These are phyloP conservation scores for Hysterium pulicare DNA, from an alignment of 2,329 filamentous ascomycete species.

Conservation along the genomic window DNA sequence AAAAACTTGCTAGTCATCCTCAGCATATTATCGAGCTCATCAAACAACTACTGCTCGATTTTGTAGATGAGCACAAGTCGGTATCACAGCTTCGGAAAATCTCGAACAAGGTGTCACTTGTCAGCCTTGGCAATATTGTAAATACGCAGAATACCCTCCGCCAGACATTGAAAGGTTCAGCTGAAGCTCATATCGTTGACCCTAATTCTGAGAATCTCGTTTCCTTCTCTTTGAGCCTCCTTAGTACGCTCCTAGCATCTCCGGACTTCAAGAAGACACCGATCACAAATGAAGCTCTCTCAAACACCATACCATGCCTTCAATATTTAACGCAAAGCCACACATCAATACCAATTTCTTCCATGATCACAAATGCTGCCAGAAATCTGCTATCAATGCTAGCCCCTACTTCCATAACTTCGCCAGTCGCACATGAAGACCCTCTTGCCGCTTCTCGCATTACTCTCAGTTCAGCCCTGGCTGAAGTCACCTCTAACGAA, in stretches of 20 bases:
- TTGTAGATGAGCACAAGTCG: slow-evolving; percentile 41
- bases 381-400: slow-evolving; percentile 49
- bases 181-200: slow-evolving; percentile 6
- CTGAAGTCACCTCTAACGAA: slow-evolving; percentile 30
- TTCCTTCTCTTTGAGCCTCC: slow-evolving; percentile 40
- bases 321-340: slow-evolving; percentile 20
- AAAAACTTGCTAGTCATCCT: slow-evolving; percentile 62
- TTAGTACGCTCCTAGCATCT: slow-evolving; percentile 35
- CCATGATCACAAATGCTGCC: slow-evolving; percentile 23
- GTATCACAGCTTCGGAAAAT: slow-evolving; percentile 37
- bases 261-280: slow-evolving; percentile 31
- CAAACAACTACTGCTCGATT: slow-evolving; percentile 53
- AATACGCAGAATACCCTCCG: slow-evolving; percentile 8
- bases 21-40: slow-evolving; percentile 64
- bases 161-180: neutral
- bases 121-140: slow-evolving; percentile 25
- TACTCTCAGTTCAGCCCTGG: slow-evolving; percentile 18
- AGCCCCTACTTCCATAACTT: slow-evolving; percentile 54
- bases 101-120: slow-evolving; percentile 19
- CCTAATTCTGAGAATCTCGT: slow-evolving; percentile 35
- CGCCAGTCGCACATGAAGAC: slow-evolving; percentile 39
- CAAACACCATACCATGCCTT: slow-evolving; percentile 21
- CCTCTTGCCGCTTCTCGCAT: slow-evolving; percentile 47
- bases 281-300: slow-evolving; percentile 19
- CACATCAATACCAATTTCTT: slow-evolving; percentile 6